phyloP scores from a whole-genome alignment of 2,329 filamentous ascomycete genomes.

The Immersiporthe knoxdaviesiana region DNA sequence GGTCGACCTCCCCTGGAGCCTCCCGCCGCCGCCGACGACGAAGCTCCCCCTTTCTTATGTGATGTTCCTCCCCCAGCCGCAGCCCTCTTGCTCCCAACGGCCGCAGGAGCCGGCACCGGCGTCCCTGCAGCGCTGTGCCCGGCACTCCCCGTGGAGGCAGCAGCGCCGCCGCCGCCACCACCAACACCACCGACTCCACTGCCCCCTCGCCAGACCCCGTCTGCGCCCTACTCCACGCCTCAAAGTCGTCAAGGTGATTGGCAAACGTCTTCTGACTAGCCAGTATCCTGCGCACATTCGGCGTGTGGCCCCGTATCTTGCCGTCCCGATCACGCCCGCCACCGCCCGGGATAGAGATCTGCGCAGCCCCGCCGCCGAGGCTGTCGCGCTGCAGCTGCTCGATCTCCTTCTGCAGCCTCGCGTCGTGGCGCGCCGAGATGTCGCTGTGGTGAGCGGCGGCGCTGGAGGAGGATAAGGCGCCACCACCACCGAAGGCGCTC shows the following conservation, averaged over 20 bases:
- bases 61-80: neutral
- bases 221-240: constrained; percentile 55
- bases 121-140: constrained; percentile 34
- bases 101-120: constrained; percentile 20
- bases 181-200: too few relatives aligned
- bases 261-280: constrained; percentile 81
- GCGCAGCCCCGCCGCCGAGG: constrained; percentile 60
- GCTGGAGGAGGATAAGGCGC: constrained; percentile 51
- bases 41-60: constrained; percentile 26
- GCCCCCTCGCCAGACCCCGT: constrained; percentile 40
- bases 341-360: constrained; percentile 70
- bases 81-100: constrained; percentile 14
- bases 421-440: constrained; percentile 78
- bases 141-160: constrained; percentile 31
- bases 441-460: constrained; percentile 60
- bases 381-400: constrained; percentile 83
- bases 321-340: constrained; percentile 39
- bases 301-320: constrained; percentile 58
- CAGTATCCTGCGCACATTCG: constrained; percentile 75
- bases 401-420: constrained; percentile 79
- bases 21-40: neutral
- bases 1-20: constrained; percentile 15
- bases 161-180: constrained; percentile 32
- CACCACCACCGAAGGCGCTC: constrained; percentile 51
- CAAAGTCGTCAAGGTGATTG: constrained; percentile 80